These are phyloP conservation scores for Helenozyma baotianmanensis DNA, from an alignment of 805 yeast species.

Conservation along the genomic window DNA sequence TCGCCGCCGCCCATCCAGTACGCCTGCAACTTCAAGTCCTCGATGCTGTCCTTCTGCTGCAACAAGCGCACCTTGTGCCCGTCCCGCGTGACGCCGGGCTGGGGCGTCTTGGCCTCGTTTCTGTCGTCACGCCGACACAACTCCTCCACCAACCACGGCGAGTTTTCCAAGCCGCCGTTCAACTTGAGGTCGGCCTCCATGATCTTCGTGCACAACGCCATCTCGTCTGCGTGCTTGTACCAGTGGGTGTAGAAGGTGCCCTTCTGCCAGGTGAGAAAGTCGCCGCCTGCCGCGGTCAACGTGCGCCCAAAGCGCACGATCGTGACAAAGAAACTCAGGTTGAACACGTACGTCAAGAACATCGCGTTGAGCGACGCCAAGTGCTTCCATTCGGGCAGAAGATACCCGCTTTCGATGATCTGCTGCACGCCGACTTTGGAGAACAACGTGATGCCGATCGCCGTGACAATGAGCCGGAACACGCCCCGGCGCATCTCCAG, in stretches of 20 bases:
- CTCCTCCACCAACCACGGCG: conserved; percentile 31
- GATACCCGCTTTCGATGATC: conserved; percentile 35
- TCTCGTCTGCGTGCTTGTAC: conserved; percentile 62
- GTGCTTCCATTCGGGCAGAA: conserved; percentile 33
- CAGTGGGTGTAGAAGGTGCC: conserved; percentile 63
- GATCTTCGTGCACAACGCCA: conserved; percentile 60
- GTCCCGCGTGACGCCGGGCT: conserved; percentile 32
- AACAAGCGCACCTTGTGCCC: conserved; percentile 38
- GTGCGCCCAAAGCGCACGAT: conserved; percentile 39
- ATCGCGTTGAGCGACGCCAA: conserved; percentile 46
- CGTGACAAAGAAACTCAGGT: conserved; percentile 38
- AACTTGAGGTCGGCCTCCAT: conserved; percentile 60
- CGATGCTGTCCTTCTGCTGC: conserved; percentile 42
- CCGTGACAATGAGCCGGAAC: conserved; percentile 26
- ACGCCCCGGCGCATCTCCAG: conserved; percentile 27
- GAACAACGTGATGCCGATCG: conserved; percentile 30
- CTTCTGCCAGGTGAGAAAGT: conserved; percentile 54
- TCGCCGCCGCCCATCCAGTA: conserved; percentile 71
- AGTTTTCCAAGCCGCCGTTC: conserved; percentile 35
- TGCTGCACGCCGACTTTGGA: conserved; percentile 40
- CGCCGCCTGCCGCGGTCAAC: conserved; percentile 45
- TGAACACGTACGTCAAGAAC: conserved; percentile 35
- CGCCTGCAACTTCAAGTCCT: conserved; percentile 67
- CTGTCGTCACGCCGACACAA: conserved; percentile 31
- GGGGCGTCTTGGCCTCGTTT: conserved; percentile 21